phyloP scores from a whole-genome alignment of 2,329 filamentous ascomycete species.

The Calonectria pseudoturangicola region DNA sequence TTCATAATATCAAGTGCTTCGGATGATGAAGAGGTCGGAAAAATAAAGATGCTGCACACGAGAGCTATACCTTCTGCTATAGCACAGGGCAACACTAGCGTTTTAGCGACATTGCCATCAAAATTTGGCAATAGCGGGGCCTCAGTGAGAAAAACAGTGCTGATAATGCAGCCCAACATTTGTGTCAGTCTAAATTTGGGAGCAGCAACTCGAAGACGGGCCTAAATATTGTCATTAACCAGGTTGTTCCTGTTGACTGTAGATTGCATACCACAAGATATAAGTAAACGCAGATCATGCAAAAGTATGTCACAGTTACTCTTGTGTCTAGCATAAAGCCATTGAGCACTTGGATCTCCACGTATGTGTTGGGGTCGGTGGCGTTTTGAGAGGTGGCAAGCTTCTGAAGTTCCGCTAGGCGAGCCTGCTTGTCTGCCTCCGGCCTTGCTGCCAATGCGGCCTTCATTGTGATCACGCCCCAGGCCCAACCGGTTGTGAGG shows the following conservation, averaged over 20 bases:
- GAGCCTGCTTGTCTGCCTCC: constrained; percentile 39
- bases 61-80: constrained; percentile 67
- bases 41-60: constrained; percentile 66
- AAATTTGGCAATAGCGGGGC: constrained; percentile 65
- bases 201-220: constrained; percentile 66
- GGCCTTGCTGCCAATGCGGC: constrained; percentile 46
- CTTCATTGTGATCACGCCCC: constrained; percentile 48
- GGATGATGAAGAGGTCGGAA: constrained; percentile 69
- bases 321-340: constrained; percentile 46
- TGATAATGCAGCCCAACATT: constrained; percentile 68
- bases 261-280: constrained; percentile 36
- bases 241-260: too few relatives aligned
- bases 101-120: constrained; percentile 57
- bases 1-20: constrained; percentile 58
- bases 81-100: constrained; percentile 60
- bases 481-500: constrained; percentile 43
- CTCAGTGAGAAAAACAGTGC: constrained; percentile 66
- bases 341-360: constrained; percentile 40
- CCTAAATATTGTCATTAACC: constrained; percentile 26
- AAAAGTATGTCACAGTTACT: constrained; percentile 46
- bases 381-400: constrained; percentile 41
- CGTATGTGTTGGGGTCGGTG: constrained; percentile 41
- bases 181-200: constrained; percentile 66
- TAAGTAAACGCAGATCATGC: constrained; percentile 46
- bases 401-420: constrained; percentile 36